Evolutionary conservation across 768 basidiomycete species (phyloP).

Genomic region (Clitopilus hobsonii): DNA sequence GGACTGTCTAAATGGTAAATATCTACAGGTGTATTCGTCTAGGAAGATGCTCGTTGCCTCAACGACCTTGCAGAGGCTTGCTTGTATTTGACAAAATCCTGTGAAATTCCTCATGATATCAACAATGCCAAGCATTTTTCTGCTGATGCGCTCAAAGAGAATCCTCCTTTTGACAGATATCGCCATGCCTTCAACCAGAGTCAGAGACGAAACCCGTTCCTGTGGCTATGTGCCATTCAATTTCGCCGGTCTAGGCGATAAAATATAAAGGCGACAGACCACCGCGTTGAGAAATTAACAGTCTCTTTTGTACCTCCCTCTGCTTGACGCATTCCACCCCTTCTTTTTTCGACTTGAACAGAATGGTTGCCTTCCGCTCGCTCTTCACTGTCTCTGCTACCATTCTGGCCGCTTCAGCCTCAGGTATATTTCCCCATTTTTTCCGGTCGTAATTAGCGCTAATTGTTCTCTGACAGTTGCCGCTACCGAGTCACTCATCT

Average conservation of each 20-base stretch:
- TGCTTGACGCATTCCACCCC: not conserved
- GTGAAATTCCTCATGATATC: too few species aligned
- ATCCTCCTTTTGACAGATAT: not conserved
- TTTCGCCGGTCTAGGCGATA: not conserved
- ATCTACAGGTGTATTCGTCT: too few species aligned
- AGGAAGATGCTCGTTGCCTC: too few species aligned
- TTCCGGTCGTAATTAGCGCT: not conserved
- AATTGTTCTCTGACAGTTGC: not conserved
- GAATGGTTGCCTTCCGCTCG: not conserved
- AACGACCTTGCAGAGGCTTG: too few species aligned
- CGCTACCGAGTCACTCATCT: not conserved
- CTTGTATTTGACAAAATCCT: too few species aligned
- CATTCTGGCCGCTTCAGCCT: not conserved
- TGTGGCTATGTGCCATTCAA: not conserved
- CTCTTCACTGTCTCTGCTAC: not conserved
- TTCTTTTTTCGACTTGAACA: not conserved
- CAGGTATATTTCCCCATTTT: not conserved
- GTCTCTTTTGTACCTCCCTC: not conserved
- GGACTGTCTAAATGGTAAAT: too few species aligned
- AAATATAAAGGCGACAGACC: not conserved
- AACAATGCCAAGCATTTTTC: not conserved
- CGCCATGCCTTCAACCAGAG: not conserved
- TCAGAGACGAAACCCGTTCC: not conserved
- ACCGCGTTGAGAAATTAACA: not conserved
- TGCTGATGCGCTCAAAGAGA: not conserved